Conservation (phyloP, 805 yeast genomes). For the Candida pini region DNA sequence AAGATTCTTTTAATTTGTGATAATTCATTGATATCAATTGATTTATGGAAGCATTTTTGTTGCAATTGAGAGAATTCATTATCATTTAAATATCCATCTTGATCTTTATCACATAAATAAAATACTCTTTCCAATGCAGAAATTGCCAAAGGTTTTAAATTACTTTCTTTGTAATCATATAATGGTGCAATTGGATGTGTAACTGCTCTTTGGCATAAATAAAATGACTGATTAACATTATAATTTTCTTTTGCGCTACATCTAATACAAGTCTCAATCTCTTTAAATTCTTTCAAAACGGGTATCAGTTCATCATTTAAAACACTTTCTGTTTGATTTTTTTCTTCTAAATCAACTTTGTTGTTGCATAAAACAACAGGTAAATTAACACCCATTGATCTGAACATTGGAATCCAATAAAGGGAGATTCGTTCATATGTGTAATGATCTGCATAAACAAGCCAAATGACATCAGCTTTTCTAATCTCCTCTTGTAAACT, state of each 20-base stretch:
- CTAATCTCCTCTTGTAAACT: conserved; percentile 68
- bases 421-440: conserved; percentile 88
- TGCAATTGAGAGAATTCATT: conserved; percentile 69
- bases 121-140: conserved; percentile 78
- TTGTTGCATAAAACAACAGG: conserved; percentile 92
- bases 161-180: conserved; percentile 86
- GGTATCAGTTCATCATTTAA: conserved; percentile 81
- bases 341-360: conserved; percentile 30
- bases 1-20: conserved; percentile 36
- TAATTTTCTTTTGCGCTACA: conserved; percentile 80
- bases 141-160: conserved; percentile 68
- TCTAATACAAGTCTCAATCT: conserved; percentile 85
- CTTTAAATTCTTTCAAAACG: conserved; percentile 83
- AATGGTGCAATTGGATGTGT: conserved; percentile 91
- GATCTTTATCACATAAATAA: conserved; percentile 81
- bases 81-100: conserved; percentile 75
- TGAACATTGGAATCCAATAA: conserved; percentile 90
- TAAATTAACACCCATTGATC: conserved; percentile 88
- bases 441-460: conserved; percentile 91
- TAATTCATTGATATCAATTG: conserved; percentile 41
- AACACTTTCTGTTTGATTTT: conserved; percentile 39
- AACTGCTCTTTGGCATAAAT: conserved; percentile 88
- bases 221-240: conserved; percentile 88
- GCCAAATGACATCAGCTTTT: conserved; percentile 85
- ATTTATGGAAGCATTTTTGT: conserved; percentile 63